These are phyloP conservation scores for Xylaria sp. DNA, from an alignment of 2,329 filamentous ascomycete genomes.

Conservation along the genomic window DNA sequence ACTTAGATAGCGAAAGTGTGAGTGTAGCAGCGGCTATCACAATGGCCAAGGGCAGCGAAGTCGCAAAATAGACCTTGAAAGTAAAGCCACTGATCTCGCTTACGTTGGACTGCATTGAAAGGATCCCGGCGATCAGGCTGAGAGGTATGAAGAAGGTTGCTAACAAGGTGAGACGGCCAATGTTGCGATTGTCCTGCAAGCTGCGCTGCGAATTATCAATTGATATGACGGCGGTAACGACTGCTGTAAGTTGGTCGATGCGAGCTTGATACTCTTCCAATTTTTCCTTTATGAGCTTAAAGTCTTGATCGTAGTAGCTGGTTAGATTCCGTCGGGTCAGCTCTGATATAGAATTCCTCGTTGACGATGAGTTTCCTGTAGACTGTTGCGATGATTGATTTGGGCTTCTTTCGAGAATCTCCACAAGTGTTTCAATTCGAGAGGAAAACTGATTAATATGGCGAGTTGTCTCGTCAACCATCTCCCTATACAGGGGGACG, in stretches of 20 bases:
- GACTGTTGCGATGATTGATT: not conserved
- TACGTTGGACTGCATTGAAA: conserved; percentile 48
- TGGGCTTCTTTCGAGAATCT: not conserved
- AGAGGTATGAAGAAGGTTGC: conserved; percentile 52
- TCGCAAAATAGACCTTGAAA: conserved; percentile 41
- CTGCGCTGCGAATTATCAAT: conserved; percentile 48
- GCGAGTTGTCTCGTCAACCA: conserved; percentile 42
- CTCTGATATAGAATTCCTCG: not conserved
- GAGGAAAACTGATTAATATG: conserved; percentile 34
- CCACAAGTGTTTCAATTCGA: conserved; percentile 9
- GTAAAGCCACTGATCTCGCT: conserved; percentile 37
- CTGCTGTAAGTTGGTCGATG: conserved; percentile 49
- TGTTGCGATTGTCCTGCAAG: conserved; percentile 48
- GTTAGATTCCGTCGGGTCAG: conserved; percentile 15
- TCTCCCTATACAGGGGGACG: conserved; percentile 46
- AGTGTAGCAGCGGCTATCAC: conserved; percentile 32
- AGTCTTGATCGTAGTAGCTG: conserved; percentile 43
- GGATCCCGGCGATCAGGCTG: conserved; percentile 47
- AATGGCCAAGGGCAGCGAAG: conserved; percentile 42
- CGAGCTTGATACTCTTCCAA: conserved; percentile 50
- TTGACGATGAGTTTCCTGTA: not conserved
- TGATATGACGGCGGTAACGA: conserved; percentile 49
- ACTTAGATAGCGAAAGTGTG: conserved; percentile 20
- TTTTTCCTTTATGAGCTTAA: conserved; percentile 40
- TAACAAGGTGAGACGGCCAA: conserved; percentile 50